Percentiles rank a stretch among this genome's conserved stretches.
These are phyloP conservation scores for Boletus reticulatus DNA, from an alignment of 768 basidiomycete species.

Conservation along the genomic window DNA sequence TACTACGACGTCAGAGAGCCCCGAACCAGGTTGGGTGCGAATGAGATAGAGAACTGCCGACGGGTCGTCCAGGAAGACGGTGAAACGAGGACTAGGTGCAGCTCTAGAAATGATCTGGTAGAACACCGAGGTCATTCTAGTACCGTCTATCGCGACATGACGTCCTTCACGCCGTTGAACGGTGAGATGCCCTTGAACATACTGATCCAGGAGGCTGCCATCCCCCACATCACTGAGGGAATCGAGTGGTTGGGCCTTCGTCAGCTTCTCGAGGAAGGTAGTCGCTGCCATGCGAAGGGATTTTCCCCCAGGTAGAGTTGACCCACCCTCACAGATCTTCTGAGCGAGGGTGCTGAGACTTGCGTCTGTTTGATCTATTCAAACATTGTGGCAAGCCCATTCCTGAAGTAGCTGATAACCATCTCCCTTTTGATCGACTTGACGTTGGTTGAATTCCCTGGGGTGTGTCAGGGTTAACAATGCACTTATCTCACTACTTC, in stretches of 20 bases:
- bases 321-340: background rate
- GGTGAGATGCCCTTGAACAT: background rate
- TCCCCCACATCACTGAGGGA: background rate
- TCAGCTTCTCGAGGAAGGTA: background rate
- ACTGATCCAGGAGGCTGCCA: background rate
- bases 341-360: background rate
- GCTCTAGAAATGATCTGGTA: background rate
- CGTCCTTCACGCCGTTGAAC: background rate
- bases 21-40: background rate
- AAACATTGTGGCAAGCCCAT: too few species aligned
- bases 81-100: background rate
- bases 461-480: too few species aligned
- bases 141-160: background rate
- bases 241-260: background rate
- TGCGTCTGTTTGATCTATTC: background rate
- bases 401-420: too few species aligned
- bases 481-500: too few species aligned
- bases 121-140: background rate
- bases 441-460: too few species aligned
- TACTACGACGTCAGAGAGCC: background rate
- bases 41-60: background rate
- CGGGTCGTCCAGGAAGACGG: background rate
- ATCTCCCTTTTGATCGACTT: too few species aligned
- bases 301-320: background rate
- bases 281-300: background rate